These are phyloP conservation scores for Blastomyces silverae DNA, from an alignment of 2,329 filamentous ascomycete genomes.

Conservation along the genomic window DNA sequence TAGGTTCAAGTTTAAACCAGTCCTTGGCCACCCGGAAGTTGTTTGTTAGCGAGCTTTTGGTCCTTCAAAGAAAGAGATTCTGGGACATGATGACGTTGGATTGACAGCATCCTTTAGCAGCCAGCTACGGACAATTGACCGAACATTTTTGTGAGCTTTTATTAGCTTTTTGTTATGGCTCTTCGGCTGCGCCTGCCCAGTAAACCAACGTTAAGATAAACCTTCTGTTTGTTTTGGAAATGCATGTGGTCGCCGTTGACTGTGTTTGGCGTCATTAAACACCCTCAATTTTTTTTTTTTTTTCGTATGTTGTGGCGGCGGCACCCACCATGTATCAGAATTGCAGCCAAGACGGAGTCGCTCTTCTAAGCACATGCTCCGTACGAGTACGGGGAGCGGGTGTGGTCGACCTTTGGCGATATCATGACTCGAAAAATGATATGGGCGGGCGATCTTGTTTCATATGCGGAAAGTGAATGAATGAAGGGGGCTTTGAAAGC, in stretches of 20 bases:
- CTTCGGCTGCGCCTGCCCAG: not conserved
- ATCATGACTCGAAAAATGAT: not conserved
- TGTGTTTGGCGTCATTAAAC: not conserved
- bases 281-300: too few relatives aligned
- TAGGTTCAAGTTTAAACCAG: not conserved
- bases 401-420: not conserved
- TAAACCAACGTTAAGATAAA: not conserved
- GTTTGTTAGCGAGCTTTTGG: not conserved
- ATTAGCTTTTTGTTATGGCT: not conserved
- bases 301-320: not conserved
- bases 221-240: not conserved
- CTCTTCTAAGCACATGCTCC: not conserved
- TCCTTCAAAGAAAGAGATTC: not conserved
- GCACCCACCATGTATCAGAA: not conserved
- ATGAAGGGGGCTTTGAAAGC: not conserved
- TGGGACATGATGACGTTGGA: slow-evolving; percentile 1
- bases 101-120: not conserved
- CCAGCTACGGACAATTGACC: not conserved
- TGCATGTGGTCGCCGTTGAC: not conserved
- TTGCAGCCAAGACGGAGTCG: not conserved
- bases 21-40: not conserved
- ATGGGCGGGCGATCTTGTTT: not conserved
- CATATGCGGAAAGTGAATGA: not conserved
- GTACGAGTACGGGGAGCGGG: not conserved
- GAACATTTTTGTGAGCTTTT: slow-evolving; percentile 5